Base-by-base conservation (phyloP, 2,329 filamentous ascomycete genomes). In the Ophiostoma sp. region DNA sequence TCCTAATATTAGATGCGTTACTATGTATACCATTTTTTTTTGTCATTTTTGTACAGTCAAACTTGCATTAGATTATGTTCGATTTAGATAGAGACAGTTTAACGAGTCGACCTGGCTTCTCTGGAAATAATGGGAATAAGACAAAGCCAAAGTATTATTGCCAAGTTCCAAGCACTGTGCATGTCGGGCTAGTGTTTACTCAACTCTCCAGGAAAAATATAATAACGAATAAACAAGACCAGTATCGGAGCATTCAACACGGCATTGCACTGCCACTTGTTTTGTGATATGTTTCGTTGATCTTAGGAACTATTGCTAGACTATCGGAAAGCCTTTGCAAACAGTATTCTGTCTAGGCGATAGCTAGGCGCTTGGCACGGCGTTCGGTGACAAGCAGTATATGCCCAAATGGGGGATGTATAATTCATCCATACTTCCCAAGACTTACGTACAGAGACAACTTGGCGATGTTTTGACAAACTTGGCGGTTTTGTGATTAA, bases 381-480 rank as follows among this genome's bases (percentile, higher is more conserved):
- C 8, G 44, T 52, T n/a, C 7, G 17, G 17, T n/a, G 48, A 48
- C 48, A 4, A 23, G 48, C 39, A 4, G 39, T 13, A 41, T 15
- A 41, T 41, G 10, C 13, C 13, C 11, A 41, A 41, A 41, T n/a
- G 17, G 48, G 17, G 20, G 17, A n/a, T 20, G n/a, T 52, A 52
- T n/a, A 1, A 41, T 15, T 4, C 8, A 11, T 41, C 15, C 36
- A 41, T 41, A 41, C 39, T 41, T 11, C 39, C 4, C 13, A 52
- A 11, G 20, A 57, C 23, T 13, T 27, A 27, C 23, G 52, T 27
- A n/a, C 11, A 27, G 31, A 8, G 11, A 27, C 52, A 57, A 27
- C 52, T 57, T 57, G 52, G 52, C 52, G 52, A 57, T 57, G 52
- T 57, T 57, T 57, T 57, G 52, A 10, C n/a, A n/a, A 27, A 27